phyloP scores from a whole-genome alignment of 2,329 filamentous ascomycete species.

The Furcasterigmium furcatum region DNA sequence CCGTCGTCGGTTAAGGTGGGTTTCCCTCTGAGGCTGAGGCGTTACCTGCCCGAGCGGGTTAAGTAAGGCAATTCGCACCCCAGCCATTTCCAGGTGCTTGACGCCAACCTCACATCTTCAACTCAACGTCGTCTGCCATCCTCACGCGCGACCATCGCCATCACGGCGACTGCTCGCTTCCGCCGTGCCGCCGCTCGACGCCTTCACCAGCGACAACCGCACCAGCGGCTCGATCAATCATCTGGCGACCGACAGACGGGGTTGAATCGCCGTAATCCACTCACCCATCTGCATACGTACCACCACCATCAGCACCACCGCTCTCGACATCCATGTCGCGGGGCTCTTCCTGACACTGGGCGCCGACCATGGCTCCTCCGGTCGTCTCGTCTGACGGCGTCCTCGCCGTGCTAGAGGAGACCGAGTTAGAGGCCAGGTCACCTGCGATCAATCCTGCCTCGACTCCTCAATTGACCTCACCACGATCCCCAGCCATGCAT shows the following conservation, averaged over 20 bases:
- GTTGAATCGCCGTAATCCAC: too few relatives aligned
- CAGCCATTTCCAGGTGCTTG: not conserved
- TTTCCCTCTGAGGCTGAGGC: slow-evolving; percentile 4
- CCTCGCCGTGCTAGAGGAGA: slow-evolving; percentile 11
- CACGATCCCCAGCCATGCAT: slow-evolving; percentile 4
- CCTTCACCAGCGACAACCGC: not conserved
- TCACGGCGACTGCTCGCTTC: slow-evolving; percentile 12
- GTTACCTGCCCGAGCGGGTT: not conserved
- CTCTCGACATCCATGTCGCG: slow-evolving; percentile 9
- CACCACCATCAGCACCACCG: too few relatives aligned
- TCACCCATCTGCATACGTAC: not conserved
- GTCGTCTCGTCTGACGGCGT: slow-evolving; percentile 13
- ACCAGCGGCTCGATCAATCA: not conserved
- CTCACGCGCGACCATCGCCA: slow-evolving; percentile 9
- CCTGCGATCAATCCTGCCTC: not conserved
- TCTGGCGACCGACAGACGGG: not conserved
- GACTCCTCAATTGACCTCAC: slow-evolving; percentile 5
- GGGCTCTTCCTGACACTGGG: slow-evolving; percentile 10
- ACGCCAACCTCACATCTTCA: slow-evolving; percentile 1
- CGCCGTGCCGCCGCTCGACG: not conserved
- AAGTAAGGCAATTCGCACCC: not conserved
- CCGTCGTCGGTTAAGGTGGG: too few relatives aligned
- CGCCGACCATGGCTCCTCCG: slow-evolving; percentile 14
- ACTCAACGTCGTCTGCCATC: not conserved
- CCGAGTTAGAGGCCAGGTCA: slow-evolving; percentile 5